These are phyloP conservation scores for Prinsepia uniflora DNA, from an alignment of 306 rosid genomes.

Conservation along the genomic window DNA sequence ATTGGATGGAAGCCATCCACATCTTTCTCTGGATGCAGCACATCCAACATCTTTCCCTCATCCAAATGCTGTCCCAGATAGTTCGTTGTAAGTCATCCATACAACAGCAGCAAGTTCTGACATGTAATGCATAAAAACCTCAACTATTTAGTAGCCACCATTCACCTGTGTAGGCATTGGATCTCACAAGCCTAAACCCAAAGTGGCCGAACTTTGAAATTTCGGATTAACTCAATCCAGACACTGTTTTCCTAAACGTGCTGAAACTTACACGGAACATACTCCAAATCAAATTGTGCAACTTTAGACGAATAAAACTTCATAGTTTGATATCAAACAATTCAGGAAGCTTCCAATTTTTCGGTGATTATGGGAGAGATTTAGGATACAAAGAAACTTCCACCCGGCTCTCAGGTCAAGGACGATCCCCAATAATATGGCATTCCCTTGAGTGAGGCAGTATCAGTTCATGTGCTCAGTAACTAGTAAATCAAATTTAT, in stretches of 20 bases:
- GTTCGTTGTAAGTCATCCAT: constrained; percentile 43
- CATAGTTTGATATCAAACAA: neutral
- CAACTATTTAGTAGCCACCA: constrained; percentile 24
- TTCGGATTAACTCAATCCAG: neutral
- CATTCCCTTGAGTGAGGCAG: neutral
- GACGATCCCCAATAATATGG: neutral
- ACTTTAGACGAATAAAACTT: neutral
- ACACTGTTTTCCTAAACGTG: neutral
- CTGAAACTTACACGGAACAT: neutral
- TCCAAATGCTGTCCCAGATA: constrained; percentile 74
- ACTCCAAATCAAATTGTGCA: neutral
- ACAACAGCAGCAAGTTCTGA: constrained; percentile 34
- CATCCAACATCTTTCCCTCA: constrained; percentile 56
- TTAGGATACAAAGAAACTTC: neutral
- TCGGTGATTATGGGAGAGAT: neutral
- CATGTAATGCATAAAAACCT: constrained; percentile 29
- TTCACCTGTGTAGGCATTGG: neutral
- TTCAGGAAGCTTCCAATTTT: neutral
- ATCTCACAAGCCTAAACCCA: neutral
- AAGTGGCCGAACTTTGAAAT: neutral
- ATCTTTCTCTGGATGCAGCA: constrained; percentile 64
- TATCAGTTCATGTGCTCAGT: neutral
- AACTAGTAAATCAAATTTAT: neutral
- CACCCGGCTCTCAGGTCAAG: neutral
- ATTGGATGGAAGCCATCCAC: constrained; percentile 93